Evolutionary conservation across 2,329 filamentous ascomycete genomes (phyloP).

Genomic region (Rugonectria rugulosa): DNA sequence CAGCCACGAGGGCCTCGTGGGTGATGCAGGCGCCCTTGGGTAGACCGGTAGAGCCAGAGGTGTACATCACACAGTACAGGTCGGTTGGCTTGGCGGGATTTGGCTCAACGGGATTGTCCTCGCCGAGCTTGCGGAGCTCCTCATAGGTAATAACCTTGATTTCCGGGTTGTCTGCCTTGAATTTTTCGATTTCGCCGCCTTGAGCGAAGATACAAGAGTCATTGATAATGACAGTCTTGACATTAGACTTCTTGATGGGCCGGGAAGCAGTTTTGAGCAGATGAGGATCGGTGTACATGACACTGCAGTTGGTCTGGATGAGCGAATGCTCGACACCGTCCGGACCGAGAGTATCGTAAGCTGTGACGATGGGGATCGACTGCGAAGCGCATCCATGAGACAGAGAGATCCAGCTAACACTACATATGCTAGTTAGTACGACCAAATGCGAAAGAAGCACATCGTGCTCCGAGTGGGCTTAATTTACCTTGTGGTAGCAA

Average conservation of each 20-base stretch:
- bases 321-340: slow-evolving; percentile 87
- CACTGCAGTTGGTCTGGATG: slow-evolving; percentile 78
- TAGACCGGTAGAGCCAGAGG: slow-evolving; percentile 86
- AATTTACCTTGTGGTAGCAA: slow-evolving; percentile 80
- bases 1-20: slow-evolving; percentile 81
- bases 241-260: slow-evolving; percentile 63
- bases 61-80: slow-evolving; percentile 85
- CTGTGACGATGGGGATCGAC: slow-evolving; percentile 90
- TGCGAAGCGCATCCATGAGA: slow-evolving; percentile 83
- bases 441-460: not conserved
- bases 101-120: slow-evolving; percentile 74
- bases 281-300: slow-evolving; percentile 88
- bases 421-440: no score
- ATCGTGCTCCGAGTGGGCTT: slow-evolving; percentile 3
- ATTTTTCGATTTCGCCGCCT: slow-evolving; percentile 59
- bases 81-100: slow-evolving; percentile 77
- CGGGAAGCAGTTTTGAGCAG: slow-evolving; percentile 68
- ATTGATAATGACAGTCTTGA: slow-evolving; percentile 71
- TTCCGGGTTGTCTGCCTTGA: slow-evolving; percentile 63
- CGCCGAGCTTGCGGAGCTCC: slow-evolving; percentile 63
- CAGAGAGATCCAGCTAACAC: slow-evolving; percentile 82
- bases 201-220: slow-evolving; percentile 61
- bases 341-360: slow-evolving; percentile 90
- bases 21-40: slow-evolving; percentile 89
- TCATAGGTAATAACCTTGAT: slow-evolving; percentile 62